Evolutionary conservation across 83 land plant genomes (phyloP), one percentile per base, ranked within the genome.

Genomic region (Diphasiastrum complanatum): DNA sequence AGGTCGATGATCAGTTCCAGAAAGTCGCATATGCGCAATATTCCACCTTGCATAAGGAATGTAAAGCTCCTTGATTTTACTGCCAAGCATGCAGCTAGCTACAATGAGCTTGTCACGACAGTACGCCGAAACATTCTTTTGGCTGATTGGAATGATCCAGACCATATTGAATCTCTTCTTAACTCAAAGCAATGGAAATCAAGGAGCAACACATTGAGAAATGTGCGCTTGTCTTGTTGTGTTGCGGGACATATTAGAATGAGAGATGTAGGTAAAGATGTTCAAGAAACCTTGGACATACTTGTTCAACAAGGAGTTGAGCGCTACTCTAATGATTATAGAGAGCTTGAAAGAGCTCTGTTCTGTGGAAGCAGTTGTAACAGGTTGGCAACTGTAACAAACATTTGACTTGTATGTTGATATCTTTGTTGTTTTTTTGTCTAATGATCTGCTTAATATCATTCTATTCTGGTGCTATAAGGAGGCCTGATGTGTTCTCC

Each of bases 61-160:
- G n/a, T 22, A 4, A 54, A 54, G 58, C 58, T 54, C 25, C 10
- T 54, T 5, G 58, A 23, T 4, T 54, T 54, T 54, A 54, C 33
- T 6, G 58, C 24, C 11, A 54, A 54, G 10, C 58, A 54, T 54
- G 58, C 58, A 25, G n/a, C n/a, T n/a, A n/a, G n/a, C n/a, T n/a
- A n/a, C n/a, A n/a, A n/a, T n/a, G n/a, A n/a, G n/a, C n/a, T 54
- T 14, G 58, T 54, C 16, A 33, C 11, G 33, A 54, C 58, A 25
- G 58, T 54, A 4, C 33, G 58, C 10, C n/a, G 58, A 28, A 54
- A 54, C n/a, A 18, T 54, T 4, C 33, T 28, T 25, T 5, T 54
- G 58, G 58, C 58, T 4, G 58, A 54, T 28, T 54, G 58, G 58
- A 54, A 54, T 54, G 58, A 54, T n/a, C 58, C 58, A 22, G 58